Conservation (phyloP, 495 filamentous ascomycete genomes). For the Penicillium taxi region DNA sequence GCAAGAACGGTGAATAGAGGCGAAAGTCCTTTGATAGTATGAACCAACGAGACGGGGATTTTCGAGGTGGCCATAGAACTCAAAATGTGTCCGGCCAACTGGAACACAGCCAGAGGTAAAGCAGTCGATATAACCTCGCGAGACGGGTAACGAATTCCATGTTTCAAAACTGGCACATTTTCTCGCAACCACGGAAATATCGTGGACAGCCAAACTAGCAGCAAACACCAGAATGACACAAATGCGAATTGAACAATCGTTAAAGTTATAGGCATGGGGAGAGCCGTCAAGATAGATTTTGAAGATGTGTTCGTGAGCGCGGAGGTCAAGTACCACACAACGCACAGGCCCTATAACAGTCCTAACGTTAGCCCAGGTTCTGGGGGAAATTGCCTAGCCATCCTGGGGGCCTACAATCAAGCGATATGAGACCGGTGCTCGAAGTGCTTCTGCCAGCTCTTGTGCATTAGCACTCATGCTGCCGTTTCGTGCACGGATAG, state of each 20-base stretch:
- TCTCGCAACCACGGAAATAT: conserved; percentile 59
- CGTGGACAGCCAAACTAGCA: conserved; percentile 63
- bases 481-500: conserved; percentile 64
- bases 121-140: conserved; percentile 80
- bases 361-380: conserved; percentile 11
- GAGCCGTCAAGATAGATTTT: conserved; percentile 90
- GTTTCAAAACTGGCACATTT: conserved; percentile 67
- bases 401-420: conserved; percentile 59
- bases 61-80: conserved; percentile 87
- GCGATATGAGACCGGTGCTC: conserved; percentile 79
- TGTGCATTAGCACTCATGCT: conserved; percentile 89
- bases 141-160: conserved; percentile 73
- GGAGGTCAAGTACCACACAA: conserved; percentile 89
- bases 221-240: conserved; percentile 79
- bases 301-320: conserved; percentile 96
- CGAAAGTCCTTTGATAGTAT: conserved; percentile 99
- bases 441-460: conserved; percentile 84
- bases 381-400: neutral
- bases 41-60: conserved; percentile 93
- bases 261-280: conserved; percentile 85
- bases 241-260: conserved; percentile 94
- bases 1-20: conserved; percentile 92
- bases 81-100: conserved; percentile 87
- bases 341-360: conserved; percentile 64
- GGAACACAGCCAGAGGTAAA: conserved; percentile 82